Percentiles rank a stretch among this genome's conserved stretches.
These are phyloP conservation scores for Monascus purpureus DNA, from an alignment of 495 filamentous ascomycete species.

Conservation along the genomic window DNA sequence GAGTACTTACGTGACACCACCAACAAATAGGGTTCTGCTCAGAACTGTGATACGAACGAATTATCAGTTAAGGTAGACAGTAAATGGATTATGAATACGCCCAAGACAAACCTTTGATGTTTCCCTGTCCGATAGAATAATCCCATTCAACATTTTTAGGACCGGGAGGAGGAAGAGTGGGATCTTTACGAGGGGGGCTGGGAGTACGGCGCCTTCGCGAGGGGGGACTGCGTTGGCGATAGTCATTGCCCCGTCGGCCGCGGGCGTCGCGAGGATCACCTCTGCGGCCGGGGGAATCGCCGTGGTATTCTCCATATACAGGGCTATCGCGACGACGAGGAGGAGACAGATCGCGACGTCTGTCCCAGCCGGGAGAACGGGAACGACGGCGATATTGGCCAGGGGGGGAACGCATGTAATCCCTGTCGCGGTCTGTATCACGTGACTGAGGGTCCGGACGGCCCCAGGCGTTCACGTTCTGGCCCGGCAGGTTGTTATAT, in stretches of 20 bases:
- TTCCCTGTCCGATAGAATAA: slow-evolving; percentile 49
- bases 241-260: slow-evolving; percentile 45
- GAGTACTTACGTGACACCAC: slow-evolving; percentile 73
- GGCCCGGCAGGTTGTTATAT: slow-evolving; percentile 19
- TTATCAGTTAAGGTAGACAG: no score
- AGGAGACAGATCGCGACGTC: slow-evolving; percentile 45
- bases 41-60: slow-evolving; percentile 47
- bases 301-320: slow-evolving; percentile 54
- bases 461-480: slow-evolving; percentile 24
- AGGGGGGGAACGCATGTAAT: slow-evolving; percentile 42
- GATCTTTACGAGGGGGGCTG: slow-evolving; percentile 40
- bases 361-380: slow-evolving; percentile 58
- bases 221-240: slow-evolving; percentile 72
- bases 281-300: slow-evolving; percentile 44
- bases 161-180: slow-evolving; percentile 39
- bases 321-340: slow-evolving; percentile 54
- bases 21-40: slow-evolving; percentile 91
- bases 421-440: slow-evolving; percentile 45
- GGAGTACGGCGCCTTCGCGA: slow-evolving; percentile 48
- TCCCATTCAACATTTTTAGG: slow-evolving; percentile 78
- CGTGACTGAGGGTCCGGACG: slow-evolving; percentile 35
- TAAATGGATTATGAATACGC: neutral
- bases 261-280: slow-evolving; percentile 44
- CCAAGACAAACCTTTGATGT: slow-evolving; percentile 57
- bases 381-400: slow-evolving; percentile 57